These are phyloP conservation scores for Solanum medicagineum DNA, from an alignment of 257 asterid species.

Conservation along the genomic window DNA sequence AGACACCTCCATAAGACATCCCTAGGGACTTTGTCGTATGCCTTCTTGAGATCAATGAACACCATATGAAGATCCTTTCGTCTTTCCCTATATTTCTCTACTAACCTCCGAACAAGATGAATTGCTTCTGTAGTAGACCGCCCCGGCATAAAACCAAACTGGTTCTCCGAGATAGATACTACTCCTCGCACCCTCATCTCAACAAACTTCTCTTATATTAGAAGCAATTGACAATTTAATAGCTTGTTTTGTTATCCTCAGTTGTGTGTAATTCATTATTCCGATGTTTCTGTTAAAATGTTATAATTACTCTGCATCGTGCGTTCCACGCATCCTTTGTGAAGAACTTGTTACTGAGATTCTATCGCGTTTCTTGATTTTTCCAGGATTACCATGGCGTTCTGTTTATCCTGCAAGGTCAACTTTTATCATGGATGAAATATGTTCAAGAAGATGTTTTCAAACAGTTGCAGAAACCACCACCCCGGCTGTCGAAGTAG, in stretches of 20 bases:
- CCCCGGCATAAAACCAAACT: too few species aligned
- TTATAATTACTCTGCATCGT: background rate
- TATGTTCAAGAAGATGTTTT: slow-evolving; percentile 21
- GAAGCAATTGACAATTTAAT: background rate
- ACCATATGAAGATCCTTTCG: too few species aligned
- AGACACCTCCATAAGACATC: too few species aligned
- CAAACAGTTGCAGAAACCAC: slow-evolving; percentile 27
- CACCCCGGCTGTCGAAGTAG: slow-evolving; percentile 9
- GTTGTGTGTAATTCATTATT: background rate
- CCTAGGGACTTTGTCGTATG: too few species aligned
- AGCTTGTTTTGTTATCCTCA: background rate
- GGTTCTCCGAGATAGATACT: too few species aligned
- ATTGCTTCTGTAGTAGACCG: too few species aligned
- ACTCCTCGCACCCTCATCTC: too few species aligned
- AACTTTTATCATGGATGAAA: slow-evolving; percentile 14
- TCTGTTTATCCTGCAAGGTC: slow-evolving; percentile 27
- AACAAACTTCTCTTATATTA: background rate
- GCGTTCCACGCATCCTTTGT: background rate
- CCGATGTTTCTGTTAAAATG: background rate
- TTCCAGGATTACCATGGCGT: slow-evolving; percentile 28
- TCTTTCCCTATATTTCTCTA: too few species aligned
- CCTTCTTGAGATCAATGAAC: too few species aligned
- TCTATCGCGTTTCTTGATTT: background rate
- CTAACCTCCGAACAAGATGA: too few species aligned
- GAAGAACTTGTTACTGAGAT: background rate